A percentile compares a stretch with the other conserved stretches of the same genome.
Conservation (phyloP, 768 basidiomycete genomes). For the Fistulinella prunicolor region DNA sequence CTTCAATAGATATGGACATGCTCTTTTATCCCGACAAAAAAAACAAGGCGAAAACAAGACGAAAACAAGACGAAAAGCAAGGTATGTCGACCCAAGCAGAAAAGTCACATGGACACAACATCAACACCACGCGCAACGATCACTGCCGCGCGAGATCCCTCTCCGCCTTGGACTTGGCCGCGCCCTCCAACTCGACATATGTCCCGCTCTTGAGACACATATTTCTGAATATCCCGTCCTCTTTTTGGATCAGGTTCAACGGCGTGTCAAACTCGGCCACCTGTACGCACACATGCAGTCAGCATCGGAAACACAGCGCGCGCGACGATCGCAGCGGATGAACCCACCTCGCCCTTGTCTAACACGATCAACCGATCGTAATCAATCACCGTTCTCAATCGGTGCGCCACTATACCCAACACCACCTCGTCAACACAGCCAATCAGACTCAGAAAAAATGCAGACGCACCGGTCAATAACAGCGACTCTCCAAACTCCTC, state of each 20-base stretch:
- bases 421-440: constrained; percentile 1
- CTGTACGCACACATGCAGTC: constrained; percentile 9
- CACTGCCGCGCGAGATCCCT: constrained; percentile 8
- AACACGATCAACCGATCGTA: constrained; percentile 77
- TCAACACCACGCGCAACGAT: no score
- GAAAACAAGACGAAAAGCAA: no score
- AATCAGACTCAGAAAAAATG: no score
- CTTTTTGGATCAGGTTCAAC: constrained; percentile 58
- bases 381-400: constrained; percentile 75
- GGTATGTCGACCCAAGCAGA: no score
- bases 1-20: no score
- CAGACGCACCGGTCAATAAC: constrained; percentile 60
- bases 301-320: neutral
- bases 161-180: constrained; percentile 45
- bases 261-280: constrained; percentile 73
- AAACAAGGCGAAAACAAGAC: no score
- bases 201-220: constrained; percentile 75
- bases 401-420: constrained; percentile 55
- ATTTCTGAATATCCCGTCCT: constrained; percentile 60
- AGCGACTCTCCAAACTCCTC: constrained; percentile 79
- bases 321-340: neutral
- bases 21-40: no score
- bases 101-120: no score
- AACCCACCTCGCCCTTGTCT: constrained; percentile 42
- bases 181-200: constrained; percentile 56